A percentile compares a stretch with the other conserved stretches of the same genome.
Conservation (phyloP, 129 eudicot genomes). For the Silybum marianum region DNA sequence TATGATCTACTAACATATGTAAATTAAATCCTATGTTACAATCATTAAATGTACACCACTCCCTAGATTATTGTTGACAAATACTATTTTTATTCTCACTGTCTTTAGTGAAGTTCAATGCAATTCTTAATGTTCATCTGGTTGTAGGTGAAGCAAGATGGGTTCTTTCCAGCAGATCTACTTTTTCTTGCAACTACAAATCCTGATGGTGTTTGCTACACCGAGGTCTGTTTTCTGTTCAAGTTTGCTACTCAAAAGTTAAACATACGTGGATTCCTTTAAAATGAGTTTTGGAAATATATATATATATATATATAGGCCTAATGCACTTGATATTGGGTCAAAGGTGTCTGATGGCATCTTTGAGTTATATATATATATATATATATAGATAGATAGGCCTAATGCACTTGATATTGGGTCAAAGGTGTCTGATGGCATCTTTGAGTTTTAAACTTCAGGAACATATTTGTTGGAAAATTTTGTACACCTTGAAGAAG, state of each 20-base stretch:
- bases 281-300: neutral
- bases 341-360: too few relatives aligned
- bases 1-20: neutral
- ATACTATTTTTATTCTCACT: neutral
- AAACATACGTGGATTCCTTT: neutral
- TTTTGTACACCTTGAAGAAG: too few relatives aligned
- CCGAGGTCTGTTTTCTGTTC: constrained; percentile 56
- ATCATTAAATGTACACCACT: neutral
- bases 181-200: constrained; percentile 91
- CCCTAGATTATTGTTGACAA: neutral
- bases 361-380: neutral
- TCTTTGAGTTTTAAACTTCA: too few relatives aligned
- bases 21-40: constrained; percentile 3
- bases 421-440: too few relatives aligned
- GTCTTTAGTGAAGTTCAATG: neutral
- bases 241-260: constrained; percentile 7
- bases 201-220: constrained; percentile 93
- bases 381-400: neutral
- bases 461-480: too few relatives aligned
- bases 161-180: constrained; percentile 91
- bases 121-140: constrained; percentile 22
- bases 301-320: neutral
- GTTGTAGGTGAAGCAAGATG: constrained; percentile 88
- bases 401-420: too few relatives aligned
- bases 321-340: too few relatives aligned